Evolutionary conservation across 768 basidiomycete species (phyloP).

Genomic region (Termitomyces sp.): DNA sequence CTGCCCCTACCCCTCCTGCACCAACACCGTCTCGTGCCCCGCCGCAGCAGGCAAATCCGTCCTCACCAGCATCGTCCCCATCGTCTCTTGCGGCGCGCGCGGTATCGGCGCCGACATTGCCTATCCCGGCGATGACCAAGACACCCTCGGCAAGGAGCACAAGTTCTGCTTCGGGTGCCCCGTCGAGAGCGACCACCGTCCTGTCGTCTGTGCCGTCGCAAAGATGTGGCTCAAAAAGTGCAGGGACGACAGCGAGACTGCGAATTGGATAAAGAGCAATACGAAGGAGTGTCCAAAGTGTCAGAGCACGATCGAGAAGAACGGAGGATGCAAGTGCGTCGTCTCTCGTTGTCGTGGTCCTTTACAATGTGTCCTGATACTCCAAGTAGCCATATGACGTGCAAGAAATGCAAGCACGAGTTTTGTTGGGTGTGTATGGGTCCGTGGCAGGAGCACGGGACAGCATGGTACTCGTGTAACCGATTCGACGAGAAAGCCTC

Average conservation of each 20-base stretch:
- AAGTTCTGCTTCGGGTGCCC: constrained; percentile 94
- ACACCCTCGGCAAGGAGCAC: constrained; percentile 43
- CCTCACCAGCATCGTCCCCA: constrained; percentile 79
- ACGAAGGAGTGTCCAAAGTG: constrained; percentile 98
- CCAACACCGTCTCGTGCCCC: constrained; percentile 88
- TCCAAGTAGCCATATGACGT: constrained; percentile 89
- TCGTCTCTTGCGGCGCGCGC: constrained; percentile 75
- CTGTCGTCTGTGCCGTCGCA: constrained; percentile 84
- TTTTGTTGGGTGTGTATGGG: constrained; percentile 99
- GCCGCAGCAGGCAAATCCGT: constrained; percentile 71
- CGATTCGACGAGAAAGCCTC: constrained; percentile 92
- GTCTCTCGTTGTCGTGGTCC: background rate
- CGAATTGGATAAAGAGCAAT: constrained; percentile 99
- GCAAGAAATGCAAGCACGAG: constrained; percentile 98
- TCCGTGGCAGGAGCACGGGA: constrained; percentile 96
- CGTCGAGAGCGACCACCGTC: constrained; percentile 85
- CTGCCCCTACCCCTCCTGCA: constrained; percentile 94
- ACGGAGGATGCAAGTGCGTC: constrained; percentile 98
- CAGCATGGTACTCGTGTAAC: constrained; percentile 97
- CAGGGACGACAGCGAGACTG: constrained; percentile 95
- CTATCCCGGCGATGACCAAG: background rate
- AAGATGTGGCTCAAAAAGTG: constrained; percentile 97
- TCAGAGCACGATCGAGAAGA: constrained; percentile 99
- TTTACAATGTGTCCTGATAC: background rate
- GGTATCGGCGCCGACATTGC: constrained; percentile 30